phyloP scores from a whole-genome alignment of 2,329 filamentous ascomycete genomes.

The Ceratocystis alfenasii region DNA sequence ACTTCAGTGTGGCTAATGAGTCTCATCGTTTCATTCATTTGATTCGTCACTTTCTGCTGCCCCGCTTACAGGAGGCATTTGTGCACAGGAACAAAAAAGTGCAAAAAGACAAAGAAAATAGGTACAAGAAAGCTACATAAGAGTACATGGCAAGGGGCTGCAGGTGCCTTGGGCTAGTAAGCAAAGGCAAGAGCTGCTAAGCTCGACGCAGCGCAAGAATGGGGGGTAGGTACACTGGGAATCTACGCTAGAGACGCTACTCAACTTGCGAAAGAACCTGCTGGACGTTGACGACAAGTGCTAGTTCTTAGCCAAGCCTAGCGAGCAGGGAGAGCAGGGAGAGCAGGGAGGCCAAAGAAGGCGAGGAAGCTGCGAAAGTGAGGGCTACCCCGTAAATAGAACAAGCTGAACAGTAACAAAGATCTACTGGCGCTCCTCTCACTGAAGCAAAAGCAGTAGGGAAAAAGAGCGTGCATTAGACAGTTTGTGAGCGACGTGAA shows the following conservation, averaged over 20 bases:
- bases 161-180: neutral
- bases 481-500: neutral
- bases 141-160: neutral
- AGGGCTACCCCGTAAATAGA: neutral
- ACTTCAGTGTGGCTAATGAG: conserved; percentile 14
- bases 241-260: too few species aligned
- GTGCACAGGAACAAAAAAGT: neutral
- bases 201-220: neutral
- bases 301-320: neutral
- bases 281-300: neutral
- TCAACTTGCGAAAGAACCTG: too few species aligned
- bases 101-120: neutral
- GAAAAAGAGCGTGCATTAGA: neutral
- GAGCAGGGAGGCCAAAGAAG: neutral
- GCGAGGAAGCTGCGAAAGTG: neutral
- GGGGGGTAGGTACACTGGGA: too few species aligned
- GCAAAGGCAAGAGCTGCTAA: neutral
- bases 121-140: neutral
- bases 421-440: neutral
- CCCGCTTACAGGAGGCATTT: conserved; percentile 1
- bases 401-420: conserved; percentile 4
- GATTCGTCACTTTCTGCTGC: conserved; percentile 8
- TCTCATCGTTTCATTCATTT: conserved; percentile 11
- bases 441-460: neutral
- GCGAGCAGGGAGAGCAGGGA: neutral